Base-by-base conservation (phyloP, 345 rosid species). In the Limnanthes douglasii region DNA sequence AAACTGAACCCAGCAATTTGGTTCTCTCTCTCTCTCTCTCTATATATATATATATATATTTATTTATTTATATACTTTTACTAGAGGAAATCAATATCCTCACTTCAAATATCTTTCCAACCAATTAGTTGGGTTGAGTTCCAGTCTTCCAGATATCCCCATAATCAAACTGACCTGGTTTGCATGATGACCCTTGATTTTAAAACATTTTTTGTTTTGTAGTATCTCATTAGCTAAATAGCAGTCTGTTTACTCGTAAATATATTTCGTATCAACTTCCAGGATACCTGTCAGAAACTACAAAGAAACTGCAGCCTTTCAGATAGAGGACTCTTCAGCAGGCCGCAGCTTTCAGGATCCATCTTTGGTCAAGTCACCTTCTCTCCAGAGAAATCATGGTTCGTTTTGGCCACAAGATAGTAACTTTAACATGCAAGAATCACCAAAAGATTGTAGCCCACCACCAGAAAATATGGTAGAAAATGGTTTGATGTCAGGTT, bases 291-390 rank as follows among this genome's bases (percentile, higher is more conserved):
- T 65, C 29, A 64, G 73, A 56, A 73, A 60, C 50, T 69, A 69
- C 65, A 63, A 42, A 31, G 99, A 78, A 37, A 34, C 74, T 53
- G 43, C 75, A 28, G 59, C 73, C 26, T 92, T 85, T 41, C 94
- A 92, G 65, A 69, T 66, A 39, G 96, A 92, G 56, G 96, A 85
- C 68, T 70, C 95, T 57, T 72, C 96, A 31, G 83, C 85, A 21
- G 72, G 79, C 53, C 66, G 66, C 48, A 78, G 78, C 68, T 69
- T 70, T 56, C 96, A 84, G 45, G 99, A 92, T 45, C 71, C 96
- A 18, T 64, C 88, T 33, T 55, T 92, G 66, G 56, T 47, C 19
- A 92, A 85, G 60, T 92, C 99, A 30, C 94, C 96, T 33, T 92
- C 99, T 56, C 93, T 85, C 48, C 99, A 84, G 66, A 73, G 93